Percentiles rank a stretch among this genome's conserved stretches.
phyloP scores from a whole-genome alignment of 2,329 filamentous ascomycete genomes.

The Fusarium begoniae region DNA sequence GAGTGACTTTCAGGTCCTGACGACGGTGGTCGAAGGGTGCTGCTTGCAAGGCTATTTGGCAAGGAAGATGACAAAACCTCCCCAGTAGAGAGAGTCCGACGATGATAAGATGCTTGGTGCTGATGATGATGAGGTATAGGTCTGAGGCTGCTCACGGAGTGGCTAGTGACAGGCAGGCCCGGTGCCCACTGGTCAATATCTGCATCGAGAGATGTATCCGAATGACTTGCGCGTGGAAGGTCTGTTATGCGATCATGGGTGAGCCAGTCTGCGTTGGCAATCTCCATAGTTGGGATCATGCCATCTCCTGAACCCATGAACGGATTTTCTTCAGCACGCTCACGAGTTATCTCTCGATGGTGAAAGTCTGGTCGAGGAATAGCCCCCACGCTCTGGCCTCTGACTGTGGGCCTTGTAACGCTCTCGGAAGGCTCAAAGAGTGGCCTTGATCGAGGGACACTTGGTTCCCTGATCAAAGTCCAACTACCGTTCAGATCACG shows the following conservation, averaged over 20 bases:
- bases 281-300: slow-evolving; percentile 16
- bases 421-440: background rate
- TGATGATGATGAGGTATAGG: background rate
- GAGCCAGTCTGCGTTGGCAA: slow-evolving; percentile 22
- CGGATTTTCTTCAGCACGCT: slow-evolving; percentile 25
- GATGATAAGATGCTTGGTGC: background rate
- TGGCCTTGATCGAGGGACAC: background rate
- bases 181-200: slow-evolving; percentile 27
- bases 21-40: slow-evolving; percentile 25
- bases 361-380: background rate
- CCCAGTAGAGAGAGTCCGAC: slow-evolving; percentile 13
- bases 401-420: background rate
- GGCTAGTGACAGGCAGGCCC: slow-evolving; percentile 22
- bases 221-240: slow-evolving; percentile 7
- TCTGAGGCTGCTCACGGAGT: slow-evolving; percentile 24
- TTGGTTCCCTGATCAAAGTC: background rate
- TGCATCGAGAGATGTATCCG: slow-evolving; percentile 22
- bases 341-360: background rate
- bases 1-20: slow-evolving; percentile 25
- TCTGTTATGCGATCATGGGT: background rate
- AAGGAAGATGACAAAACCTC: slow-evolving; percentile 22
- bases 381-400: background rate
- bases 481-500: background rate
- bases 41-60: slow-evolving; percentile 24
- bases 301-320: slow-evolving; percentile 17